Percentiles rank a stretch among this genome's conserved stretches.
Evolutionary conservation across 768 basidiomycete species (phyloP).

Genomic region (Lentinula boryana): DNA sequence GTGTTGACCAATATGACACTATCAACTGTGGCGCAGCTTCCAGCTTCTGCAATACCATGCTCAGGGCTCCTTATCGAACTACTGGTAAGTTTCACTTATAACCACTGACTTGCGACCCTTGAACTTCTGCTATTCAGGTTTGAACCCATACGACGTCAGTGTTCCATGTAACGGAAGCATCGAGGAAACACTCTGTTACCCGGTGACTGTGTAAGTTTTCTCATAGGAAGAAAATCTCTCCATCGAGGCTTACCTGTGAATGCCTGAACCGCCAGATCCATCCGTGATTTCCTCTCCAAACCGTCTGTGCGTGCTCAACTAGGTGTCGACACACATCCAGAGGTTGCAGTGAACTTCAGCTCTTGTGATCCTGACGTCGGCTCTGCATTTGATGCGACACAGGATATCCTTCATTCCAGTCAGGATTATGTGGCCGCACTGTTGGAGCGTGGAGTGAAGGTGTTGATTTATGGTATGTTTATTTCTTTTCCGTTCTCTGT

Average conservation of each 20-base stretch:
- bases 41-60: constrained; percentile 53
- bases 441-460: constrained; percentile 69
- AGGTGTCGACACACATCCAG: constrained; percentile 16
- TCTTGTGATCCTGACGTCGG: constrained; percentile 50
- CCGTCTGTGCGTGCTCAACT: constrained; percentile 30
- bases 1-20: constrained; percentile 61
- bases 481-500: neutral
- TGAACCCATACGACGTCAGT: constrained; percentile 53
- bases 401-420: constrained; percentile 5
- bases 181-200: constrained; percentile 24
- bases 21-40: constrained; percentile 65
- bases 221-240: neutral
- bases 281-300: constrained; percentile 16
- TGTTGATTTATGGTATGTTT: constrained; percentile 52
- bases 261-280: neutral
- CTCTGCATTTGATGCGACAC: constrained; percentile 27
- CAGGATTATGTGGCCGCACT: constrained; percentile 55
- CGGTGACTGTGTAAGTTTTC: constrained; percentile 16
- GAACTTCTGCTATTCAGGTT: constrained; percentile 17
- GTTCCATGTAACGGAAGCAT: constrained; percentile 16
- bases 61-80: constrained; percentile 41
- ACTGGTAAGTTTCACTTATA: constrained; percentile 25
- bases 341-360: constrained; percentile 42
- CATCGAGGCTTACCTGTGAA: neutral
- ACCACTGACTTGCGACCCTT: neutral